Conservation (phyloP, 2,329 filamentous ascomycete genomes). For the Colletotrichum sidae region DNA sequence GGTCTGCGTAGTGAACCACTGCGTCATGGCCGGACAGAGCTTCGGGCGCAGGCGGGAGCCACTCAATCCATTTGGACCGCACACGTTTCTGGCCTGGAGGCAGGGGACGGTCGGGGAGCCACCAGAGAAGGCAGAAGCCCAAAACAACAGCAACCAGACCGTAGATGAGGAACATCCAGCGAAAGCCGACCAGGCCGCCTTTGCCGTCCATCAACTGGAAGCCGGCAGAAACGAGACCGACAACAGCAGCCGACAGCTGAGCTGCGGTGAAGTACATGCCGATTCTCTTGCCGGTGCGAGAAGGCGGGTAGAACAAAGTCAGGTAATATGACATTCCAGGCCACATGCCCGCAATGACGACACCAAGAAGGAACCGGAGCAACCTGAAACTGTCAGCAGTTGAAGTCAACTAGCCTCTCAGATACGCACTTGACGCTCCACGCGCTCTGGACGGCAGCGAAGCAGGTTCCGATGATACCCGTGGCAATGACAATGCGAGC, state of each 20-base stretch:
- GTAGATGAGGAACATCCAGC: slow-evolving; percentile 94
- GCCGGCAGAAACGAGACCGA: slow-evolving; percentile 88
- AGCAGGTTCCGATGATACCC: slow-evolving; percentile 84
- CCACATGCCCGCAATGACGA: slow-evolving; percentile 95
- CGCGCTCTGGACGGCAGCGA: slow-evolving; percentile 82
- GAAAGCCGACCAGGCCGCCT: slow-evolving; percentile 81
- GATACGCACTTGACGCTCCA: slow-evolving; percentile 82
- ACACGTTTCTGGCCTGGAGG: slow-evolving; percentile 73
- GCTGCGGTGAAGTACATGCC: slow-evolving; percentile 91
- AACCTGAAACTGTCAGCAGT: slow-evolving; percentile 56
- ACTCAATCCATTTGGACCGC: slow-evolving; percentile 66
- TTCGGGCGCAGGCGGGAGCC: slow-evolving; percentile 76
- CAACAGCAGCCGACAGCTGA: slow-evolving; percentile 89
- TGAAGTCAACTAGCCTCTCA: slow-evolving; percentile 26
- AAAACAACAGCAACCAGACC: slow-evolving; percentile 80
- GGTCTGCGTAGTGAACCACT: slow-evolving; percentile 82
- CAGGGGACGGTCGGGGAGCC: slow-evolving; percentile 86
- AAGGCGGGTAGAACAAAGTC: slow-evolving; percentile 91
- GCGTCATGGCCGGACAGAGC: slow-evolving; percentile 83
- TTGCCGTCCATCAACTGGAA: slow-evolving; percentile 91
- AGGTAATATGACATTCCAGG: slow-evolving; percentile 95
- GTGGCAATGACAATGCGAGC: slow-evolving; percentile 90
- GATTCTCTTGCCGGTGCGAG: slow-evolving; percentile 86
- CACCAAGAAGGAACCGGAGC: slow-evolving; percentile 85
- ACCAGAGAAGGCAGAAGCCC: slow-evolving; percentile 83